Percentiles rank a stretch among this genome's conserved stretches.
Evolutionary conservation across 768 basidiomycete genomes (phyloP).

Genomic region (Mycena rebaudengoi): DNA sequence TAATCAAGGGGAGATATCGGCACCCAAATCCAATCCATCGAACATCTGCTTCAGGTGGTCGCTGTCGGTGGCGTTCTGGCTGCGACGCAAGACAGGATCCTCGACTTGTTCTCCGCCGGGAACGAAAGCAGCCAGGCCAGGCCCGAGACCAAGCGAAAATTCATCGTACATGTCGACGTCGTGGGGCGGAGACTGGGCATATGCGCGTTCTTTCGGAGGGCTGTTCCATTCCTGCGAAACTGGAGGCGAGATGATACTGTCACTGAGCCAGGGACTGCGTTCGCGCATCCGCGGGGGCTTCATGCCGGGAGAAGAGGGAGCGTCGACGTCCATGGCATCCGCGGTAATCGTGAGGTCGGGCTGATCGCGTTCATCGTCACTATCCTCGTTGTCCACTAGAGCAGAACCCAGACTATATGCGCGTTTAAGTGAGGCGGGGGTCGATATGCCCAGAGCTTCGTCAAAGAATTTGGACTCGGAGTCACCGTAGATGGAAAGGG

Average conservation of each 20-base stretch:
- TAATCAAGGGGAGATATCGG: no score
- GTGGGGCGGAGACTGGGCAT: slow-evolving; percentile 10
- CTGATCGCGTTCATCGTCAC: slow-evolving; percentile 9
- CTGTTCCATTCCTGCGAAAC: slow-evolving; percentile 28
- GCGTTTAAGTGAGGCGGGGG: slow-evolving; percentile 6
- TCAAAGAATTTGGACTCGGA: slow-evolving; percentile 20
- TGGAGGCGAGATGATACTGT: slow-evolving; percentile 35
- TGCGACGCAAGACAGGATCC: background rate
- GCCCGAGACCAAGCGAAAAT: slow-evolving; percentile 2
- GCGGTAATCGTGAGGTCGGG: slow-evolving; percentile 16
- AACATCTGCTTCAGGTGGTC: no score
- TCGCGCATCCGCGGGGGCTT: slow-evolving; percentile 15
- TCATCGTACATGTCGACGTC: slow-evolving; percentile 35
- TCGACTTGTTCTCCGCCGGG: background rate
- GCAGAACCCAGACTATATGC: slow-evolving; percentile 15
- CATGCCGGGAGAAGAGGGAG: background rate
- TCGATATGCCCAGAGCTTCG: slow-evolving; percentile 21
- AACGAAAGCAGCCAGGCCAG: background rate
- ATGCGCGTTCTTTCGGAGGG: slow-evolving; percentile 16
- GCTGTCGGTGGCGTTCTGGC: slow-evolving; percentile 2
- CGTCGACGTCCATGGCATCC: slow-evolving; percentile 22
- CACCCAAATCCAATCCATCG: no score
- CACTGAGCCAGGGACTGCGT: slow-evolving; percentile 34
- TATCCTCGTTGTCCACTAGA: slow-evolving; percentile 9
- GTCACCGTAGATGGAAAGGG: slow-evolving; percentile 32